Conservation (phyloP, 371 early-diverging fungal species). For the Syncephalastrum sp. region DNA sequence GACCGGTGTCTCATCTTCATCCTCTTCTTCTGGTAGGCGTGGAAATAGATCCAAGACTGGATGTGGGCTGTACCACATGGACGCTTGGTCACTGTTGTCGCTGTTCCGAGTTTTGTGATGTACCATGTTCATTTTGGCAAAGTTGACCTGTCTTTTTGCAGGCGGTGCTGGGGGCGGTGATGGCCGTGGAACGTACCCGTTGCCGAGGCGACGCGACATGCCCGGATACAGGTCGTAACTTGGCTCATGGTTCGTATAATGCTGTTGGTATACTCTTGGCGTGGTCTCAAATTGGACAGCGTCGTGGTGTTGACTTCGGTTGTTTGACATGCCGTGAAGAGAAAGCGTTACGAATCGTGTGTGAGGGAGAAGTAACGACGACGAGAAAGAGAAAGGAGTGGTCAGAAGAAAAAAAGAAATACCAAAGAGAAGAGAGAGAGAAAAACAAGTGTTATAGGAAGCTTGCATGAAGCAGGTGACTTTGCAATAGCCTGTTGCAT, state of each 20-base stretch:
- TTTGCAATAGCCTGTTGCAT: slow-evolving; percentile 11
- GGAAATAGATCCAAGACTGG: slow-evolving; percentile 14
- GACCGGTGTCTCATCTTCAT: slow-evolving; percentile 18
- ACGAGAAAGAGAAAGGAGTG: slow-evolving; percentile 9
- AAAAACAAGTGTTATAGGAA: neutral
- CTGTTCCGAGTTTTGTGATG: slow-evolving; percentile 8
- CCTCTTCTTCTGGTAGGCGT: slow-evolving; percentile 6
- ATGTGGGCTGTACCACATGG: slow-evolving; percentile 13
- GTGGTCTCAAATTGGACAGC: slow-evolving; percentile 34
- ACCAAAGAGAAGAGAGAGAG: slow-evolving; percentile 2
- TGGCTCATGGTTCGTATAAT: slow-evolving; percentile 32
- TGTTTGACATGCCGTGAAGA: slow-evolving; percentile 18
- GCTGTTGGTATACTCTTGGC: slow-evolving; percentile 35
- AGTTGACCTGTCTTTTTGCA: slow-evolving; percentile 23
- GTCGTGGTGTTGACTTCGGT: slow-evolving; percentile 4
- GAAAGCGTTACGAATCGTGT: slow-evolving; percentile 9
- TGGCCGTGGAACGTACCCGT: slow-evolving; percentile 32
- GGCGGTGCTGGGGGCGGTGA: slow-evolving; percentile 7
- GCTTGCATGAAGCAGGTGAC: slow-evolving; percentile 13
- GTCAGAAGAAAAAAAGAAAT: slow-evolving; percentile 8
- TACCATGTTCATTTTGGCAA: slow-evolving; percentile 21
- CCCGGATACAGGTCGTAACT: slow-evolving; percentile 44
- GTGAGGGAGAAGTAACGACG: slow-evolving; percentile 9
- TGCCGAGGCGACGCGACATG: slow-evolving; percentile 33
- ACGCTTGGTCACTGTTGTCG: slow-evolving; percentile 2